Base-by-base conservation (phyloP, 768 basidiomycete genomes). In the Rhizopogon salebrosus region DNA sequence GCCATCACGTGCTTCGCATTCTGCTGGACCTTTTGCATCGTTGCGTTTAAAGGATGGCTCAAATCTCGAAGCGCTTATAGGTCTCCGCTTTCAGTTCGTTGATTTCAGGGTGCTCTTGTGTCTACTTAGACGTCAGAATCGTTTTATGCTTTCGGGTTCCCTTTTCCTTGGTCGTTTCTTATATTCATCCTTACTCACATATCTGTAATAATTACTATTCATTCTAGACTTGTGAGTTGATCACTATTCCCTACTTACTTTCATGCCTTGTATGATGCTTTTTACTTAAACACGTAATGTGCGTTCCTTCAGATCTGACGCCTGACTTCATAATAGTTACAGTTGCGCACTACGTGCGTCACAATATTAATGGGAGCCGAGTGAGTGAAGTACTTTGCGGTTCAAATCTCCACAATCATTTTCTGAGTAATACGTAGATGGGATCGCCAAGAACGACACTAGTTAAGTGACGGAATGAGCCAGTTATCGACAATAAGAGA, bases 381-480 rank as follows among this genome's bases (percentile, higher is more conserved):
- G 8, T 7, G 22, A 20, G 26, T 20, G 27, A 29, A 31, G 14
- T 27, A 23, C 8, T 22, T 22, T 22, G 29, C 14, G 34, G 45
- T 34, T 22, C 20, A 4, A 45, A 29, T 13, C 29, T 4, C 43
- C 13, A 23, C 45, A 5, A 46, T 75, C 73, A 91, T 75, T 83
- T 85, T 62, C 95, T 79, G 72, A 98, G 80, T 31, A 98, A 78
- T 38, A 97, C 73, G 68, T 92, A 98, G 51, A 98, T 79, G 45
- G 93, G 89, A 64, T 98, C 93, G 26, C 95, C 95, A 4, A 98
- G 82, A 13, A 95, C 92, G 53, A 99, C 85, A 61, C 81, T 85
- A 31, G 90, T 84, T 79, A 99, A 79, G 72, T 98, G 94, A 53
- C 97, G 83, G 72, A 85, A 94, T 29, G 85, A 91, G 2, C 97